Conservation (phyloP, 2,329 filamentous ascomycete species). For the Nemania bipapillata region DNA sequence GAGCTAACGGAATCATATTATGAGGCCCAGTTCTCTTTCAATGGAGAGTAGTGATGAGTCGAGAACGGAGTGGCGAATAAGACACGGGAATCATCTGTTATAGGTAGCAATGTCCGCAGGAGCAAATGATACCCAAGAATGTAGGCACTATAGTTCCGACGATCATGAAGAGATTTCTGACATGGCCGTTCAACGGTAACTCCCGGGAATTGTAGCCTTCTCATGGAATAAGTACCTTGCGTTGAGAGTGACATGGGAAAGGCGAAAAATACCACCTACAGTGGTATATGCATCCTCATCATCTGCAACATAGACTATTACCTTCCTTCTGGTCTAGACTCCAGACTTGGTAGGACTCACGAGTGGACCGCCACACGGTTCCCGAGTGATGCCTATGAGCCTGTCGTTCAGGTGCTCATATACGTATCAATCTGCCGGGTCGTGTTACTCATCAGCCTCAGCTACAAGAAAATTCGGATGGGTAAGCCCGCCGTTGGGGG, state of each 20-base stretch:
- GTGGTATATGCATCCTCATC: conserved; percentile 18
- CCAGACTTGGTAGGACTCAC: conserved; percentile 3
- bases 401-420: conserved; percentile 20
- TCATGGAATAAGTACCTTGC: conserved; percentile 31
- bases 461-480: conserved; percentile 15
- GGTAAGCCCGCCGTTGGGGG: conserved; percentile 23
- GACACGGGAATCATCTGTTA: background rate
- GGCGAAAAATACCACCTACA: conserved; percentile 4
- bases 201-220: conserved; percentile 26
- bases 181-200: conserved; percentile 19
- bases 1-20: background rate
- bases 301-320: background rate
- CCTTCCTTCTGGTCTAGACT: conserved; percentile 22
- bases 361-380: conserved; percentile 2
- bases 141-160: background rate
- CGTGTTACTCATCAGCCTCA: conserved; percentile 32
- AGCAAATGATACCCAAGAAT: conserved; percentile 6
- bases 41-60: background rate
- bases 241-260: conserved; percentile 32
- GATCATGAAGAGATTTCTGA: conserved; percentile 17
- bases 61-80: background rate
- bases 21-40: background rate
- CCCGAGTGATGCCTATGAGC: conserved; percentile 7
- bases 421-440: conserved; percentile 11
- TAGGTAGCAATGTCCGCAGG: conserved; percentile 11